A percentile compares a stretch with the other conserved stretches of the same genome.
Conservation (phyloP, 2,329 filamentous ascomycete species). For the Volutella citrinella region DNA sequence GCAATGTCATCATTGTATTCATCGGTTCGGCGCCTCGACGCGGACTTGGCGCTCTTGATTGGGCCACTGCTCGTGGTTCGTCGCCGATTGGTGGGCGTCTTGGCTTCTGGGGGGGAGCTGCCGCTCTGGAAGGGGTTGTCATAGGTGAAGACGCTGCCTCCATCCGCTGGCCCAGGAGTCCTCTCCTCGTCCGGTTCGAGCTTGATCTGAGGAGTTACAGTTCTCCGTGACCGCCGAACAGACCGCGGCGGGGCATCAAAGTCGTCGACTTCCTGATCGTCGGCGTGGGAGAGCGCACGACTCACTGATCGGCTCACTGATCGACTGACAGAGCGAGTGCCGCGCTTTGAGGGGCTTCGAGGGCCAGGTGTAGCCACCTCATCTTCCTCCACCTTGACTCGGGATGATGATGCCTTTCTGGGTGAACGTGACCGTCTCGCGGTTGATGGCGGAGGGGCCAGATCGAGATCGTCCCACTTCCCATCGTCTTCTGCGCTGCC, state of each 20-base stretch:
- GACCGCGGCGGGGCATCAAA: slow-evolving; percentile 37
- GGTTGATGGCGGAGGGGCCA: slow-evolving; percentile 46
- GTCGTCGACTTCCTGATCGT: slow-evolving; percentile 41
- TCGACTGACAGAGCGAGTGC: slow-evolving; percentile 51
- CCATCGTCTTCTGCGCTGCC: slow-evolving; percentile 65
- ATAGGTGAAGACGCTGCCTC: slow-evolving; percentile 69
- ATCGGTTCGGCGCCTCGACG: slow-evolving; percentile 43
- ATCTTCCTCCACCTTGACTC: slow-evolving; percentile 51
- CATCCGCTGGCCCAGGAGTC: slow-evolving; percentile 35
- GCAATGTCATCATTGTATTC: slow-evolving; percentile 21
- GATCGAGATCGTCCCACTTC: slow-evolving; percentile 59
- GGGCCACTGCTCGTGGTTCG: slow-evolving; percentile 44
- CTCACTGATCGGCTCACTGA: no score
- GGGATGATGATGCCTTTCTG: slow-evolving; percentile 47
- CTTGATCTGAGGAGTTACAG: slow-evolving; percentile 52
- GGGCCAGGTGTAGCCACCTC: slow-evolving; percentile 36
- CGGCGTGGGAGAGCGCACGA: slow-evolving; percentile 50
- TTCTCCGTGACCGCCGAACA: slow-evolving; percentile 49
- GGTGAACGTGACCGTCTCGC: slow-evolving; percentile 53
- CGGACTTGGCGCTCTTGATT: slow-evolving; percentile 40
- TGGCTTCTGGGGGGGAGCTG: slow-evolving; percentile 60
- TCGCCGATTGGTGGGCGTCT: slow-evolving; percentile 47
- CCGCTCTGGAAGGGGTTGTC: slow-evolving; percentile 93
- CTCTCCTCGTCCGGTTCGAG: slow-evolving; percentile 45
- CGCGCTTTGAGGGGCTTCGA: slow-evolving; percentile 52